A percentile compares a stretch with the other conserved stretches of the same genome.
Conservation (phyloP, 306 rosid species). For the Gillenia trifoliata region DNA sequence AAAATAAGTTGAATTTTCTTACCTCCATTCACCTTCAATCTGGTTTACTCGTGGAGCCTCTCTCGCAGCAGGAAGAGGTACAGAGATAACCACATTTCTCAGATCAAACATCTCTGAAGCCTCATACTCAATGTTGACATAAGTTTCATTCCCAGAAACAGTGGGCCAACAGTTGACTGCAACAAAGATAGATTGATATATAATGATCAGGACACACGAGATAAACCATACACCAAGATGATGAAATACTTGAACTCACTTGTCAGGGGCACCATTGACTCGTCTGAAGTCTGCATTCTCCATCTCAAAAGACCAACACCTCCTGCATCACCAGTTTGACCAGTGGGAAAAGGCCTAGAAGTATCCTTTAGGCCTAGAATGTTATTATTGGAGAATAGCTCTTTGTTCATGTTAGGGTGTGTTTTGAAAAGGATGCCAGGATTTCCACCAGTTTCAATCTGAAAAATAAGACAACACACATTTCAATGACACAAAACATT, state of each 20-base stretch:
- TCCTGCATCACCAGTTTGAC: constrained; percentile 72
- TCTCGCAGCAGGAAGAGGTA: constrained; percentile 92
- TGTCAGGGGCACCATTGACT: constrained; percentile 76
- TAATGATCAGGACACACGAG: constrained; percentile 13
- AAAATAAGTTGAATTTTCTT: background rate
- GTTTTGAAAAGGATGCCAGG: constrained; percentile 88
- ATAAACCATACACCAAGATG: constrained; percentile 9
- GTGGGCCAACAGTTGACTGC: constrained; percentile 99
- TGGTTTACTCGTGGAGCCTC: constrained; percentile 88
- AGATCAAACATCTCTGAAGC: constrained; percentile 84
- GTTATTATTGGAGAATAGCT: constrained; percentile 70
- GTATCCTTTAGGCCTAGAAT: constrained; percentile 72
- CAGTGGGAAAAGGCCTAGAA: constrained; percentile 84
- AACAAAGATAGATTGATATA: constrained; percentile 22
- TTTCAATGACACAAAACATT: constrained; percentile 16
- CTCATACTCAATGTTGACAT: constrained; percentile 91
- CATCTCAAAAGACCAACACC: constrained; percentile 87
- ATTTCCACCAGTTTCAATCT: constrained; percentile 85
- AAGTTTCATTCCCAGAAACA: constrained; percentile 92
- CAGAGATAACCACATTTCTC: constrained; percentile 69
- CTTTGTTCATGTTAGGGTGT: constrained; percentile 97
- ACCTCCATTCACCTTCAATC: constrained; percentile 94
- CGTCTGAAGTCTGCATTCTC: constrained; percentile 92
- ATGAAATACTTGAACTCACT: constrained; percentile 40
- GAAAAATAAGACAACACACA: constrained; percentile 15